These are phyloP conservation scores for Croton laevigatus DNA, from an alignment of 441 rosid genomes.

Conservation along the genomic window DNA sequence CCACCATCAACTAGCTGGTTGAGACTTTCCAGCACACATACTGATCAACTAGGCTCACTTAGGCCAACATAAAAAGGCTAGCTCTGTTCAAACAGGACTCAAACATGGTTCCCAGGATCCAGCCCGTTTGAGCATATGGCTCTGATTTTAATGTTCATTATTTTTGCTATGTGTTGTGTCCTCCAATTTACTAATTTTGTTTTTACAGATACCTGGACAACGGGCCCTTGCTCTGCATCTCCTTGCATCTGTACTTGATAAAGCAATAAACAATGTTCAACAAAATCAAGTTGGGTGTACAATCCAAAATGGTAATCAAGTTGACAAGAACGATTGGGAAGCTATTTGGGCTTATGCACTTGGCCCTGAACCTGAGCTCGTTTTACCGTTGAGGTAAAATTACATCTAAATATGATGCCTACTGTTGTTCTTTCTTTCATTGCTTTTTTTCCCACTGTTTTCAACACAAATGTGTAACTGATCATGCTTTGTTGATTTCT, in stretches of 20 bases:
- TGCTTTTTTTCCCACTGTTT: slow-evolving; percentile 6
- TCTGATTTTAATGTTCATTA: background rate
- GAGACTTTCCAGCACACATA: too few species aligned
- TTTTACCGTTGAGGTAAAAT: slow-evolving; percentile 74
- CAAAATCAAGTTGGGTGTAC: slow-evolving; percentile 47
- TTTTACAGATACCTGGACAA: slow-evolving; percentile 82
- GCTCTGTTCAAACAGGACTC: too few species aligned
- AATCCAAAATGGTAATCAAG: slow-evolving; percentile 28
- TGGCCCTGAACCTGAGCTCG: slow-evolving; percentile 96
- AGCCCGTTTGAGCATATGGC: too few species aligned
- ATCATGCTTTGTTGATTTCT: slow-evolving; percentile 23
- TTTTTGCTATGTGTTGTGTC: slow-evolving; percentile 1
- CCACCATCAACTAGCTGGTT: too few species aligned
- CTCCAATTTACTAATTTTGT: slow-evolving; percentile 18
- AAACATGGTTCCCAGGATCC: too few species aligned
- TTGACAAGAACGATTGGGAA: slow-evolving; percentile 68
- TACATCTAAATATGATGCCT: slow-evolving; percentile 16
- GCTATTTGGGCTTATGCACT: slow-evolving; percentile 96
- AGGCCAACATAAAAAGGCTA: too few species aligned
- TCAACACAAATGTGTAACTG: background rate
- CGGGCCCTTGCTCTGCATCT: slow-evolving; percentile 74
- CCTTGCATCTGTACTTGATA: slow-evolving; percentile 76
- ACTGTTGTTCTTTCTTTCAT: slow-evolving; percentile 9
- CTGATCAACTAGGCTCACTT: too few species aligned
- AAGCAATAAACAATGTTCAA: slow-evolving; percentile 45